Percentiles rank a stretch among this genome's conserved stretches.
Conservation (phyloP, 192 early-diverging fungal species). For the Gaertneriomyces sp. region DNA sequence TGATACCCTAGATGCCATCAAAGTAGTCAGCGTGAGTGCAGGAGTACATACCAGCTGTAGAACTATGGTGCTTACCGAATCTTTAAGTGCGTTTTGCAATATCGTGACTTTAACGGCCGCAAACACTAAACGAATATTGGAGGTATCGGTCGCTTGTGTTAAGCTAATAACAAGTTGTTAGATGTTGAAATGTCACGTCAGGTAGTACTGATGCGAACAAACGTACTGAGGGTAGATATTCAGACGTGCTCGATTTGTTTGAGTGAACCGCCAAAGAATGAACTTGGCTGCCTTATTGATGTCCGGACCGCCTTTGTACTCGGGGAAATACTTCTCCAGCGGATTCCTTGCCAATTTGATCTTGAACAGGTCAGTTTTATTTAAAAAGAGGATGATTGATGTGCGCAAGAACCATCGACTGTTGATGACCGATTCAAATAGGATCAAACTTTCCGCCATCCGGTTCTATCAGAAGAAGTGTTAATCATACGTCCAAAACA, state of each 20-base stretch:
- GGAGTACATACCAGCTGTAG: background rate
- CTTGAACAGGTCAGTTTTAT: conserved; percentile 89
- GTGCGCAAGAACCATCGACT: conserved; percentile 90
- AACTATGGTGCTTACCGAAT: conserved; percentile 11
- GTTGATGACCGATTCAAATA: conserved; percentile 91
- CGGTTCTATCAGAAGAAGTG: conserved; percentile 67
- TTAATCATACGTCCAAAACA: conserved; percentile 13
- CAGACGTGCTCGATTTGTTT: conserved; percentile 75
- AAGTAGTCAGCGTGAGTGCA: too few species aligned
- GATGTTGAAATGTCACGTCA: background rate
- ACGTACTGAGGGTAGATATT: conserved; percentile 79
- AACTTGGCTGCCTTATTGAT: conserved; percentile 80
- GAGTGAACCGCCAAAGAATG: conserved; percentile 84
- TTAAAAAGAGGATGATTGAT: conserved; percentile 89
- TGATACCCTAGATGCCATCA: too few species aligned
- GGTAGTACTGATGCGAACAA: too few species aligned
- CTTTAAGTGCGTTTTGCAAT: conserved; percentile 53
- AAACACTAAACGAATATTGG: conserved; percentile 85
- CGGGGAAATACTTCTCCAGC: conserved; percentile 80
- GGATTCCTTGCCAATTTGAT: conserved; percentile 75
- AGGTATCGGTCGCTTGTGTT: conserved; percentile 89
- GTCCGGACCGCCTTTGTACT: conserved; percentile 72
- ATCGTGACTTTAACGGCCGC: conserved; percentile 91
- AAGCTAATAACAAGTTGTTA: conserved; percentile 39
- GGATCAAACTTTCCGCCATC: conserved; percentile 83